Evolutionary conservation across 2,329 filamentous ascomycete genomes (phyloP).

Genomic region (Fonsecaea nubica): DNA sequence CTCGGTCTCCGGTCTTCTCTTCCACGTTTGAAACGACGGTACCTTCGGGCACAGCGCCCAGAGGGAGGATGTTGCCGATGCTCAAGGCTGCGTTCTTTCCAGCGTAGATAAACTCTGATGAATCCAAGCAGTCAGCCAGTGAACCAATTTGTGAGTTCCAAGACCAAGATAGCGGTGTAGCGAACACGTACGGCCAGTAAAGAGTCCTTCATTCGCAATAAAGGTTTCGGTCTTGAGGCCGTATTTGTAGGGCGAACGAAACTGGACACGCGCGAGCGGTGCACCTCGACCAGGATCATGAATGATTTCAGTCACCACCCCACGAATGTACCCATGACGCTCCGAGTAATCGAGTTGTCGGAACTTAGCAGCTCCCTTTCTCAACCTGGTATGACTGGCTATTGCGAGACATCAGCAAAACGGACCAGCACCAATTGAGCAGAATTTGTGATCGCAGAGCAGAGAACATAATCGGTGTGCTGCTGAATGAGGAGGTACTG

Average conservation of each 20-base stretch:
- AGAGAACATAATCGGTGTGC: background rate
- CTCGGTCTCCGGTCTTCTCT: conserved; percentile 98
- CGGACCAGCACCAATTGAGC: background rate
- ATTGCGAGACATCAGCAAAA: conserved; percentile 41
- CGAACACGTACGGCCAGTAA: conserved; percentile 63
- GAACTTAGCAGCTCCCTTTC: conserved; percentile 96
- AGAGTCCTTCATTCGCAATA: conserved; percentile 99
- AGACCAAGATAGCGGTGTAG: background rate
- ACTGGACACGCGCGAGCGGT: conserved; percentile 93
- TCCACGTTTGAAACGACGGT: conserved; percentile 99
- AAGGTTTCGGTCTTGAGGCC: conserved; percentile 98
- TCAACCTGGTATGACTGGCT: conserved; percentile 86
- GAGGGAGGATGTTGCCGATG: conserved; percentile 95
- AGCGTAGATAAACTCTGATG: conserved; percentile 90
- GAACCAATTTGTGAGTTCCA: background rate
- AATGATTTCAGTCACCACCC: conserved; percentile 98
- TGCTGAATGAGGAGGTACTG: conserved; percentile 27
- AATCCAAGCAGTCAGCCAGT: conserved; percentile 59
- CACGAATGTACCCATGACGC: conserved; percentile 95
- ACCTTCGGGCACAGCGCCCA: conserved; percentile 95
- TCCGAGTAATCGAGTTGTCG: conserved; percentile 95
- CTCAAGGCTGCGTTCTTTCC: conserved; percentile 98
- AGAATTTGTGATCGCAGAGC: background rate
- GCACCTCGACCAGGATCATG: conserved; percentile 98
- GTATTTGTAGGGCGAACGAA: conserved; percentile 98